A percentile compares a stretch with the other conserved stretches of the same genome.
Conservation (phyloP, 352 stramenopile genomes). For the Pythium phragmitis region DNA sequence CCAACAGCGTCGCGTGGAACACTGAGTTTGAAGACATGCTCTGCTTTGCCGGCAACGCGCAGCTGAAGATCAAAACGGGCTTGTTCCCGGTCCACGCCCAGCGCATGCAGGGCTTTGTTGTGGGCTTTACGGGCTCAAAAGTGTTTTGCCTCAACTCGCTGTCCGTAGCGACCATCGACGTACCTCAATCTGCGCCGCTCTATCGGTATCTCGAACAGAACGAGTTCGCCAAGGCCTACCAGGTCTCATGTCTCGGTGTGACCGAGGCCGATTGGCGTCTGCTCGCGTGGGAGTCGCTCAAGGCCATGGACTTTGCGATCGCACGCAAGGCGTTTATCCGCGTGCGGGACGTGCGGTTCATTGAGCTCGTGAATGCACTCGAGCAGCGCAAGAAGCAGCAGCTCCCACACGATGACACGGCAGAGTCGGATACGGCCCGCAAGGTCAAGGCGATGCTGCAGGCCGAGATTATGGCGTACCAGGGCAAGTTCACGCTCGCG, state of each 20-base stretch:
- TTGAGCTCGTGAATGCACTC: constrained; percentile 88
- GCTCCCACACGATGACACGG: constrained; percentile 29
- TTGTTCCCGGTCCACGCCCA: constrained; percentile 88
- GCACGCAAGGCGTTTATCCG: constrained; percentile 88
- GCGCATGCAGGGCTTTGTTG: constrained; percentile 90
- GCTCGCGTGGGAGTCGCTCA: constrained; percentile 85
- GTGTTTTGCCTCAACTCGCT: constrained; percentile 90
- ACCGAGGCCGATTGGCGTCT: constrained; percentile 90
- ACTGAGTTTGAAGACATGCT: constrained; percentile 94
- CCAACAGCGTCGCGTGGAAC: constrained; percentile 93
- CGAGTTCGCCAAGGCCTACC: constrained; percentile 87
- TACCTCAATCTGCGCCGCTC: constrained; percentile 87
- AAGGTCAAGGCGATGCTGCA: constrained; percentile 72
- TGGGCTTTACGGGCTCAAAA: constrained; percentile 91
- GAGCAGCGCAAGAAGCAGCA: constrained; percentile 76
- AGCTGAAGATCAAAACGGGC: constrained; percentile 91
- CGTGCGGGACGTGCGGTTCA: constrained; percentile 89
- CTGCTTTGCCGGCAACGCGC: constrained; percentile 88
- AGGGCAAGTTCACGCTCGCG: constrained; percentile 89
- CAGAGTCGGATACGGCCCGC: constrained; percentile 41
- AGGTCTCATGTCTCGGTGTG: constrained; percentile 92
- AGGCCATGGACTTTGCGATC: constrained; percentile 78
- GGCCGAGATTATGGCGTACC: constrained; percentile 91
- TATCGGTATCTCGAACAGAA: constrained; percentile 90
- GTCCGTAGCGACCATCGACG: constrained; percentile 88